Evolutionary conservation across 2,329 filamentous ascomycete genomes (phyloP).

Genomic region (Chrysoporthe deuterocubensis): DNA sequence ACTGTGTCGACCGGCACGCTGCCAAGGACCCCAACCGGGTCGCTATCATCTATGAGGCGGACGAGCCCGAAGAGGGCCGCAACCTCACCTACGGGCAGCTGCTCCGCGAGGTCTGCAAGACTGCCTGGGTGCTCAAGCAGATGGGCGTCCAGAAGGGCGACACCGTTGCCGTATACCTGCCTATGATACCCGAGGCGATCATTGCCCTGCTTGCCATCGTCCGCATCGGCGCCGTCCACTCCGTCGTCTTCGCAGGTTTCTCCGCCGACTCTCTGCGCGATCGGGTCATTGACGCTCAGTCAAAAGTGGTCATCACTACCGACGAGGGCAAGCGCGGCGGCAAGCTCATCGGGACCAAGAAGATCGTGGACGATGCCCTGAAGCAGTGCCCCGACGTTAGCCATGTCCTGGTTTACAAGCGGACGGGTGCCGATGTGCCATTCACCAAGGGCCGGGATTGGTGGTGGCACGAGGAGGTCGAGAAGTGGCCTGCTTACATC

Average conservation of each 20-base stretch:
- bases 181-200: slow-evolving; percentile 97
- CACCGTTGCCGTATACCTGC: slow-evolving; percentile 94
- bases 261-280: slow-evolving; percentile 95
- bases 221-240: slow-evolving; percentile 94
- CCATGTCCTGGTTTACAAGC: slow-evolving; percentile 89
- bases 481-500: slow-evolving; percentile 94
- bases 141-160: slow-evolving; percentile 98
- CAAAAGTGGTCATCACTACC: slow-evolving; percentile 92
- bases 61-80: slow-evolving; percentile 85
- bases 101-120: slow-evolving; percentile 85
- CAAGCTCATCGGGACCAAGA: slow-evolving; percentile 97
- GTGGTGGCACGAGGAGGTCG: slow-evolving; percentile 99
- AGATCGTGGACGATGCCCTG: slow-evolving; percentile 96
- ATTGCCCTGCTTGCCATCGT: slow-evolving; percentile 88
- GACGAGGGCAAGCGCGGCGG: slow-evolving; percentile 98
- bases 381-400: slow-evolving; percentile 92
- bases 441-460: slow-evolving; percentile 87
- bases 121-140: slow-evolving; percentile 86
- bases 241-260: slow-evolving; percentile 97
- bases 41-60: slow-evolving; percentile 98
- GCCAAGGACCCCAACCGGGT: slow-evolving; percentile 90
- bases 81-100: slow-evolving; percentile 93
- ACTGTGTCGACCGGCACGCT: slow-evolving; percentile 97
- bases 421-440: slow-evolving; percentile 89
- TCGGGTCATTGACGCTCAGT: slow-evolving; percentile 87